A percentile compares a stretch with the other conserved stretches of the same genome.
phyloP scores from a whole-genome alignment of 495 filamentous ascomycete genomes.

The Daldinia grandis region DNA sequence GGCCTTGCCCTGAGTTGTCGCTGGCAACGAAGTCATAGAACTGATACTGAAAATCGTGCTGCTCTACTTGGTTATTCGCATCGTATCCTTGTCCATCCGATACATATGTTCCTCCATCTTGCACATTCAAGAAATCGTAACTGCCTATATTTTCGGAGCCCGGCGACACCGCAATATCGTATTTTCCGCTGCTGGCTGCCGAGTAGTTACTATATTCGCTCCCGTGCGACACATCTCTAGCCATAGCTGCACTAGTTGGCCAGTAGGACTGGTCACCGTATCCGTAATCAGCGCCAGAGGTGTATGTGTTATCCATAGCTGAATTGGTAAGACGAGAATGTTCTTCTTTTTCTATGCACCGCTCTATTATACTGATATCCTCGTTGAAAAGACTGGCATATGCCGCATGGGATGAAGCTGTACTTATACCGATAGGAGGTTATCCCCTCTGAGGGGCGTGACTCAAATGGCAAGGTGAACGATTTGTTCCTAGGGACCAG shows the following conservation, averaged over 20 bases:
- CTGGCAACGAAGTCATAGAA: constrained; percentile 32
- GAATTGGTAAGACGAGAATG: neutral
- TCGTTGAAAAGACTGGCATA: constrained; percentile 9
- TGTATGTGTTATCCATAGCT: constrained; percentile 23
- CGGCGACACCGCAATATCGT: constrained; percentile 25
- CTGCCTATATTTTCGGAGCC: constrained; percentile 14
- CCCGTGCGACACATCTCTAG: constrained; percentile 24
- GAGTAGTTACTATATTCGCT: constrained; percentile 32
- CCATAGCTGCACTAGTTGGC: constrained; percentile 26
- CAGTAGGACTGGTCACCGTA: constrained; percentile 29
- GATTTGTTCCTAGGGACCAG: constrained; percentile 10
- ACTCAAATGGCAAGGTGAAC: constrained; percentile 21
- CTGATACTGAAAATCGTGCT: constrained; percentile 12
- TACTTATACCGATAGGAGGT: constrained; percentile 31
- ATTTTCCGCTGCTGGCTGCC: constrained; percentile 29
- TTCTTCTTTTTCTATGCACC: constrained; percentile 12
- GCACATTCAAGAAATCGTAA: constrained; percentile 1
- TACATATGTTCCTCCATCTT: constrained; percentile 11
- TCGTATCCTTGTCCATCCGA: constrained; percentile 13
- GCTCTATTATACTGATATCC: constrained; percentile 24
- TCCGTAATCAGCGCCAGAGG: constrained; percentile 10
- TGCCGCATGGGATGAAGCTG: constrained; percentile 15
- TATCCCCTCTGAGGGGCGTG: constrained; percentile 4
- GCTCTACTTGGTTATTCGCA: constrained; percentile 5
- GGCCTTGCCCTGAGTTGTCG: constrained; percentile 27